Evolutionary conservation across 1,284 basidiomycete genomes (phyloP).

Genomic region (Mrakiaceae sp.): DNA sequence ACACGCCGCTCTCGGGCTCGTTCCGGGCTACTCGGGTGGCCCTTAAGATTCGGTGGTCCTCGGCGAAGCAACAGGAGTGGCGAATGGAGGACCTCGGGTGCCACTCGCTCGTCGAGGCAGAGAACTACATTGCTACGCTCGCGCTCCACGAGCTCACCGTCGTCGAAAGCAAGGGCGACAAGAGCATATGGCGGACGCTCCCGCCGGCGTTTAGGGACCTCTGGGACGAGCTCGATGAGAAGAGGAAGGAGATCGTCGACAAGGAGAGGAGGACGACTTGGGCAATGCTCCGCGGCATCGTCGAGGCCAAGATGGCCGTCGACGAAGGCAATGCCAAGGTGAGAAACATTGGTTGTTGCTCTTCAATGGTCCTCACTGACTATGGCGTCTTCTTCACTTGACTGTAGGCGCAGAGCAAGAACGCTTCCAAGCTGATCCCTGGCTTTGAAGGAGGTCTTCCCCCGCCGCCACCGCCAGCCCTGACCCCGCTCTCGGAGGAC

Average conservation of each 20-base stretch:
- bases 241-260: conserved; percentile 53
- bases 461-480: conserved; percentile 4
- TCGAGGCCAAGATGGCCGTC: conserved; percentile 38
- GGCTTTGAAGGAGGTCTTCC: conserved; percentile 10
- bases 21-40: conserved; percentile 61
- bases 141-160: conserved; percentile 68
- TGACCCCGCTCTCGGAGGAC: no score
- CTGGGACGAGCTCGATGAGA: conserved; percentile 79
- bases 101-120: conserved; percentile 62
- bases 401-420: background rate
- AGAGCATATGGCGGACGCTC: conserved; percentile 43
- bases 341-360: no score
- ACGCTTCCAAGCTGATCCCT: conserved; percentile 9
- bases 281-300: conserved; percentile 53
- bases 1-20: conserved; percentile 49
- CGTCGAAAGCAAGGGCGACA: conserved; percentile 39
- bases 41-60: conserved; percentile 59
- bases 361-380: no score
- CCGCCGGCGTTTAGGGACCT: conserved; percentile 76
- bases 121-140: conserved; percentile 79
- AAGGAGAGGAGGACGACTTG: conserved; percentile 56
- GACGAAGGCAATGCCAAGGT: no score
- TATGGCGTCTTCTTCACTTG: no score
- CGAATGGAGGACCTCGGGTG: conserved; percentile 79
- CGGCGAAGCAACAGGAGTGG: conserved; percentile 55